These are phyloP conservation scores for Syncephalastrum sp. DNA, from an alignment of 371 early-diverging fungal species.

Conservation along the genomic window DNA sequence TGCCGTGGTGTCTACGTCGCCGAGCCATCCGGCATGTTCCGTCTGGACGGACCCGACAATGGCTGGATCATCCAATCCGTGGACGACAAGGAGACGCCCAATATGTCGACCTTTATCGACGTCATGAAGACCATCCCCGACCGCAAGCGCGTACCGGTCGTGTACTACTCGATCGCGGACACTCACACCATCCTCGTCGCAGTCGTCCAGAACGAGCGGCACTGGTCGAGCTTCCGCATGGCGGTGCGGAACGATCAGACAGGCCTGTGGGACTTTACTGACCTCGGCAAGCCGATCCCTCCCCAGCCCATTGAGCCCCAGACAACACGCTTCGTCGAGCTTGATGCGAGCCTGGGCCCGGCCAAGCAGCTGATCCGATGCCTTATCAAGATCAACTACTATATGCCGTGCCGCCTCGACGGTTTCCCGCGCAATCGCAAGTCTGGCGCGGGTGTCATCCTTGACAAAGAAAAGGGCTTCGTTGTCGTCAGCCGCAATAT, in stretches of 20 bases:
- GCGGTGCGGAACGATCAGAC: constrained; percentile 76
- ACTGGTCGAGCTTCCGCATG: constrained; percentile 78
- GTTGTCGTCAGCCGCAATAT: constrained; percentile 71
- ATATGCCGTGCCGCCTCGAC: constrained; percentile 66
- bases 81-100: constrained; percentile 72
- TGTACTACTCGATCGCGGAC: constrained; percentile 79
- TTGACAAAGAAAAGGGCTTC: constrained; percentile 71
- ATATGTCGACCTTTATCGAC: constrained; percentile 73
- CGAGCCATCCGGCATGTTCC: constrained; percentile 62
- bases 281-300: constrained; percentile 40
- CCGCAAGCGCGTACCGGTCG: constrained; percentile 73
- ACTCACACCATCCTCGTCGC: constrained; percentile 72
- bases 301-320: constrained; percentile 44
- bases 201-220: constrained; percentile 75
- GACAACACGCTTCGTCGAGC: constrained; percentile 54
- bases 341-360: constrained; percentile 58
- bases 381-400: constrained; percentile 64
- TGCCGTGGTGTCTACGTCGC: constrained; percentile 87
- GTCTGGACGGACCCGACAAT: constrained; percentile 74
- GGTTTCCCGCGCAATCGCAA: constrained; percentile 66
- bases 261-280: constrained; percentile 79
- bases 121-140: constrained; percentile 78
- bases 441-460: constrained; percentile 73
- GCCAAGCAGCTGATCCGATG: constrained; percentile 61
- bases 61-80: constrained; percentile 79